A percentile compares a stretch with the other conserved stretches of the same genome.
Evolutionary conservation across 2,329 filamentous ascomycete species (phyloP).

Genomic region (Pseudogymnoascus sp.): DNA sequence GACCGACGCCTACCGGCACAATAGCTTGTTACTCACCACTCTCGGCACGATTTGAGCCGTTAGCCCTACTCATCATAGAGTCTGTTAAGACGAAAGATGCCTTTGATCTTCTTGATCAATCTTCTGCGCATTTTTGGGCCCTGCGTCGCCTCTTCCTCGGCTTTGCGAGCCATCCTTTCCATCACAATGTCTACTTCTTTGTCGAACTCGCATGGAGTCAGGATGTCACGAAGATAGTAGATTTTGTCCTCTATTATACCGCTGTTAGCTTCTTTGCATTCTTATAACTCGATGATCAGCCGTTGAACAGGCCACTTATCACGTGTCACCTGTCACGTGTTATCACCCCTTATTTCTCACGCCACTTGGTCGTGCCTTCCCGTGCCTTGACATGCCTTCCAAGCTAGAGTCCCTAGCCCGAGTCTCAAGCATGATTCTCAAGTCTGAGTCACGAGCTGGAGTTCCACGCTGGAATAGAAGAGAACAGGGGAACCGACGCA

Average conservation of each 20-base stretch:
- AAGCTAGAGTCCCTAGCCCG: background rate
- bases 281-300: background rate
- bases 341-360: background rate
- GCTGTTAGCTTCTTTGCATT: background rate
- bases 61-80: constrained; percentile 1
- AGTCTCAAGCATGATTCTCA: background rate
- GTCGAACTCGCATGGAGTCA: constrained; percentile 14
- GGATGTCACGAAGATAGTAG: constrained; percentile 16
- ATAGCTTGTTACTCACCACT: background rate
- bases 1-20: background rate
- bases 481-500: background rate
- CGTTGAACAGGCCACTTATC: background rate
- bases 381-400: background rate
- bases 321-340: background rate
- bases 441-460: background rate
- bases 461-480: background rate
- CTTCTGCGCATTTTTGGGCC: background rate
- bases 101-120: constrained; percentile 3
- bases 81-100: background rate
- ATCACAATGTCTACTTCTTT: constrained; percentile 12
- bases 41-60: background rate
- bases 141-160: background rate
- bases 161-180: constrained; percentile 1
- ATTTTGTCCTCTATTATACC: constrained; percentile 15
- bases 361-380: constrained; percentile 1